Base-by-base conservation (phyloP, 225 moss, liverwort and hornwort genomes). In the Polytrichum commune region DNA sequence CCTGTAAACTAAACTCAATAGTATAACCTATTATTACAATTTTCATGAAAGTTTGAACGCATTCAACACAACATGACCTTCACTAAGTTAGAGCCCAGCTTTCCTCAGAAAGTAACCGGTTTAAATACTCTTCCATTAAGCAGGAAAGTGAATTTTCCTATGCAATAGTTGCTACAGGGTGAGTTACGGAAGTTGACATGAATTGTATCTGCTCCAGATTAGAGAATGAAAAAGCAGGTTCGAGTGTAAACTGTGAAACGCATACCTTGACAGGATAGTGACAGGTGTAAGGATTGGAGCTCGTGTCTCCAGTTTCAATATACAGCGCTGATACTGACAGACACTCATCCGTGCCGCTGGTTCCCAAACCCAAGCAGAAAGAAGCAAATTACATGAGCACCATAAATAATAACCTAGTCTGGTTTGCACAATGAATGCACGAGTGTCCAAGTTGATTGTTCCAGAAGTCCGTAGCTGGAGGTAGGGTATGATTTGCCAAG, bases 251-350 rank as follows among this genome's bases (percentile, higher is more conserved):
- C 2, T 22, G n/a, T 62, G 27, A 27, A 62, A 62, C 61, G 22
- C 61, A 13, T 65, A 83, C 85, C 72, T 89, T 86, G 70, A 89
- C 57, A 67, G 89, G 89, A 22, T 89, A 89, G 63, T 86, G 83
- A 30, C 89, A 86, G 3, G 71, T 68, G 5, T 86, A 68, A 27
- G 89, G 89, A 20, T 70, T 60, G 0, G 0, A 0, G 6, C 57
- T 29, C 4, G 27, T 65, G 6, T 89, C 89, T 7, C 89, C 89
- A 5, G 89, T 89, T 63, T 86, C 60, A 25, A 82, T 5, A 53
- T 89, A 89, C 56, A 86, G 10, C 4, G 38, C 77, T 22, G 0
- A 22, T 18, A 57, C 69, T 20, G 0, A 53, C 6, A 66, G 54
- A 77, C 89, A 89, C 27, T 0, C 3, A 73, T 81, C 62, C 62